Evolutionary conservation across 169 alveolate genomes (phyloP), one percentile per base, ranked within the genome.

Genomic region (Eimeria acervulina): DNA sequence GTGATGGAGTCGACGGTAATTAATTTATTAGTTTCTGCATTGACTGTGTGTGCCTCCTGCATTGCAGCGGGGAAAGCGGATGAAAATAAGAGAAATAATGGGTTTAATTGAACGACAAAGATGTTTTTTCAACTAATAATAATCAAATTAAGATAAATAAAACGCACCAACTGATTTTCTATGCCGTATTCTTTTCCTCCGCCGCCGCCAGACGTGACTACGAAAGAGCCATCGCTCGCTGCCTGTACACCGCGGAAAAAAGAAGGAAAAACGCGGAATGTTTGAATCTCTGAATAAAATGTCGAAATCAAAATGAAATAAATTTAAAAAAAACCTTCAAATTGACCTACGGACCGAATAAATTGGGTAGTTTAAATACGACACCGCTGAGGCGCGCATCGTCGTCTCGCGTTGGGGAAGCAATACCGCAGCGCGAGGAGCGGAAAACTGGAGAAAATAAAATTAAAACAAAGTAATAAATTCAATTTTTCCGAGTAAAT

Each of bases 151-250:
- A 47, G 12, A 78, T 12, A 47, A 5, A 47, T 7, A 42, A 61
- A 33, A 52, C 95, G 3, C 47, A 90, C 95, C 72, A 90, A 89
- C 63, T 90, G 89, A 55, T 90, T 89, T 52, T 90, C 95, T 7
- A 90, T 90, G 17, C 95, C 95, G n/a, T 90, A 90, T 28, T 90
- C 90, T 23, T 83, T 59, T n/a, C 95, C 95, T 52, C 95, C 95
- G 68, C 95, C 95, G 19, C 95, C 95, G 63, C 95, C 95, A 21
- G 95, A 90, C 26, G 95, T 90, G n/a, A 83, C 90, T 36, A 90
- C 42, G 90, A 90, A 28, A 1, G 40, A 28, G 8, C 95, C 95
- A 55, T 90, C 90, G 52, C 87, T 90, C 21, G 95, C 95, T 21
- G 84, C 84, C 95, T 90, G 78, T n/a, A 42, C 33, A 28, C 44